Conservation (phyloP, 805 yeast genomes). For the Wickerhamomyces xylosicus region DNA sequence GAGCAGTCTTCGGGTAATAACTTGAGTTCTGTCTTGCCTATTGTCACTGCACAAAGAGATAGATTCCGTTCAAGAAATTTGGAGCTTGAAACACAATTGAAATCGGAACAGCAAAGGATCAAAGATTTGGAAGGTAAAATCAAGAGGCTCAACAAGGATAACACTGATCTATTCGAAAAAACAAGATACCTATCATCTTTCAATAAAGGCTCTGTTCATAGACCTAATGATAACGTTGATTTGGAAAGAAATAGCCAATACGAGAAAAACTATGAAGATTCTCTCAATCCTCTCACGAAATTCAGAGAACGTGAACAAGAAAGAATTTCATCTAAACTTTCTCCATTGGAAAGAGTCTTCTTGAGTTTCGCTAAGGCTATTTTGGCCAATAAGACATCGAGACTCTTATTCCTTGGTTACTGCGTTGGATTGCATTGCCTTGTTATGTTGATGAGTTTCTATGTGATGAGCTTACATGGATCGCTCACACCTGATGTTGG, state of each 20-base stretch:
- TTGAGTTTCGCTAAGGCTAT: slow-evolving; percentile 63
- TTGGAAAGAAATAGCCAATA: slow-evolving; percentile 43
- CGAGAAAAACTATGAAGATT: slow-evolving; percentile 59
- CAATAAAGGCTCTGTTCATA: slow-evolving; percentile 13
- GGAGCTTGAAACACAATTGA: slow-evolving; percentile 76
- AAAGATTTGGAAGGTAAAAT: slow-evolving; percentile 58
- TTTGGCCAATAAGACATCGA: slow-evolving; percentile 60
- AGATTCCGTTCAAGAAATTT: slow-evolving; percentile 75
- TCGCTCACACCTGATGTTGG: slow-evolving; percentile 34
- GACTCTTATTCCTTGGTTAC: slow-evolving; percentile 65
- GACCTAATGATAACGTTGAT: slow-evolving; percentile 22
- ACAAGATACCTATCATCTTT: slow-evolving; percentile 56
- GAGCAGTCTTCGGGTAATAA: slow-evolving; percentile 12
- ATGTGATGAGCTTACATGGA: slow-evolving; percentile 37
- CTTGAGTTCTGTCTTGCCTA: slow-evolving; percentile 58
- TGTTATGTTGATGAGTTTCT: slow-evolving; percentile 54
- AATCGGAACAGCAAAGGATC: slow-evolving; percentile 42
- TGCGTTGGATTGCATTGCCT: slow-evolving; percentile 67
- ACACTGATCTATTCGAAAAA: slow-evolving; percentile 70
- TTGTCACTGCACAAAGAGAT: slow-evolving; percentile 91
- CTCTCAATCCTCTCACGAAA: slow-evolving; percentile 73
- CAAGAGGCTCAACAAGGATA: slow-evolving; percentile 56
- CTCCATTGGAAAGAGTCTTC: slow-evolving; percentile 72
- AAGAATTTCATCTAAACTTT: slow-evolving; percentile 58
- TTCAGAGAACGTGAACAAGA: slow-evolving; percentile 72